Percentiles rank a stretch among this genome's conserved stretches.
phyloP scores from a whole-genome alignment of 306 rosid species.

The Vigna nakashimae region DNA sequence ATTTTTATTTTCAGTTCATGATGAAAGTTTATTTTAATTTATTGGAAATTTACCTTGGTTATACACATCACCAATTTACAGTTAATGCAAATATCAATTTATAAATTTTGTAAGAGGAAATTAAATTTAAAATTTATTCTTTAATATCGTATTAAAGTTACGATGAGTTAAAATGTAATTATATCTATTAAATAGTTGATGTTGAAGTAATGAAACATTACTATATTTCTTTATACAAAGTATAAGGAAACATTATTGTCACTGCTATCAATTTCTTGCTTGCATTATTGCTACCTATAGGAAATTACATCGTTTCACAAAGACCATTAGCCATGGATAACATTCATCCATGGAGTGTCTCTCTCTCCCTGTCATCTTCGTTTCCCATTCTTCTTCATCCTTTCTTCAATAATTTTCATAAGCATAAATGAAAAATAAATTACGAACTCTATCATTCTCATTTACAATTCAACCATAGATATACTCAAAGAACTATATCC shows the following conservation, averaged over 20 bases:
- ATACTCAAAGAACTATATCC: no score
- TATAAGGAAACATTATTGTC: slow-evolving; percentile 14
- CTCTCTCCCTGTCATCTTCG: slow-evolving; percentile 13
- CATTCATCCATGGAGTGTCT: slow-evolving; percentile 15
- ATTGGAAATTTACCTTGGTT: no score
- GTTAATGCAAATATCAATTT: no score
- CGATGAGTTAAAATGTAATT: not conserved
- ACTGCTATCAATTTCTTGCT: slow-evolving; percentile 24
- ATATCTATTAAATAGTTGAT: slow-evolving; percentile 8
- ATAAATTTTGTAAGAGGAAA: no score
- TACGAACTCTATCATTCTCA: not conserved
- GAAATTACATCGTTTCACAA: not conserved
- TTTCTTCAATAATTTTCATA: not conserved
- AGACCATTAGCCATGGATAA: slow-evolving; percentile 14
- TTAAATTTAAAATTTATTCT: no score
- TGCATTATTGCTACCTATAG: slow-evolving; percentile 44
- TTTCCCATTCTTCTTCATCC: not conserved
- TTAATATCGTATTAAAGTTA: no score
- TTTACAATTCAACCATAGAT: no score
- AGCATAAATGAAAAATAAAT: not conserved
- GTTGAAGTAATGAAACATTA: slow-evolving; percentile 12
- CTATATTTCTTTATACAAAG: not conserved
- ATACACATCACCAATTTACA: no score
- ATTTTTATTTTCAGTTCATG: no score
- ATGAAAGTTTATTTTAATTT: no score